Evolutionary conservation across 768 basidiomycete species (phyloP).

Genomic region (Termitomyces sp.): DNA sequence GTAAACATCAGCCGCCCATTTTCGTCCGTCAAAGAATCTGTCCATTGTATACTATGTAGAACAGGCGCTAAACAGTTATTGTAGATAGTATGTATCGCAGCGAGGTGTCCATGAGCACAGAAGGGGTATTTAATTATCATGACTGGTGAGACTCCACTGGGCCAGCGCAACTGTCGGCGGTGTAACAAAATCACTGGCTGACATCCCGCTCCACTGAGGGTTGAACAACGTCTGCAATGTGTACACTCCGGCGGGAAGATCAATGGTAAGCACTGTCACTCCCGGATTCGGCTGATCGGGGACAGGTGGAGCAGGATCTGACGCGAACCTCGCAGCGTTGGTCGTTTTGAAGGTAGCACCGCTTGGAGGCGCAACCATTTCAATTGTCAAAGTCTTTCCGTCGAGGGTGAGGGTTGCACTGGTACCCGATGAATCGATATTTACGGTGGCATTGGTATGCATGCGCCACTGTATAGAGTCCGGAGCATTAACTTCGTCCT

Average conservation of each 20-base stretch:
- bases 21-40: background rate
- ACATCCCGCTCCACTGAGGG: conserved; percentile 85
- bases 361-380: conserved; percentile 62
- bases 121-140: conserved; percentile 42
- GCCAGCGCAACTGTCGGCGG: conserved; percentile 69
- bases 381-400: conserved; percentile 60
- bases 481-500: conserved; percentile 79
- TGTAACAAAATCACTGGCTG: conserved; percentile 53
- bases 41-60: conserved; percentile 6
- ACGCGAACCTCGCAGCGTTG: conserved; percentile 48
- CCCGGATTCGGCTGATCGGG: conserved; percentile 74
- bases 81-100: conserved; percentile 1
- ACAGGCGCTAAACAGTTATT: background rate
- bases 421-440: conserved; percentile 38
- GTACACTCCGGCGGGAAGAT: conserved; percentile 65
- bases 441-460: conserved; percentile 91
- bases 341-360: conserved; percentile 63
- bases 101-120: conserved; percentile 9
- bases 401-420: conserved; percentile 76
- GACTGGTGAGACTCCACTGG: conserved; percentile 77
- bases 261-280: conserved; percentile 78
- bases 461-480: conserved; percentile 79
- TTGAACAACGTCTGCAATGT: conserved; percentile 84
- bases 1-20: background rate
- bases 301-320: conserved; percentile 59